Evolutionary conservation across 2,329 filamentous ascomycete genomes (phyloP).

Genomic region (Emmonsiellopsis sp.): DNA sequence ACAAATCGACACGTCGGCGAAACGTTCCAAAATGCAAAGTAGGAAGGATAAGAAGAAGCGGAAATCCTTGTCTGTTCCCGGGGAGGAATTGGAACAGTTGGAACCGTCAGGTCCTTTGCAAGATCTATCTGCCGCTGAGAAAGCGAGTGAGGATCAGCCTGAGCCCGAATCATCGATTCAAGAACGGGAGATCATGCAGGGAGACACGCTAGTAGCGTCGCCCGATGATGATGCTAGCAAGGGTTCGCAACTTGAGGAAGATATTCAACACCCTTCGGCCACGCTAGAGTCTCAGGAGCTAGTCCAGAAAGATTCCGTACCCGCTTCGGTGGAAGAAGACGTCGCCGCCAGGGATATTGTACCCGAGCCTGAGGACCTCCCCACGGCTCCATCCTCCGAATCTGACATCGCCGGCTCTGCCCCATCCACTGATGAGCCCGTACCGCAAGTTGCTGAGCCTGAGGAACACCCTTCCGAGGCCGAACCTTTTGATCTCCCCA

Average conservation of each 20-base stretch:
- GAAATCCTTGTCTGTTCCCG: slow-evolving; percentile 5
- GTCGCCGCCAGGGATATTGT: background rate
- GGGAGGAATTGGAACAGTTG: background rate
- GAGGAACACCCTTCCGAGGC: background rate
- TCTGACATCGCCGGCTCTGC: background rate
- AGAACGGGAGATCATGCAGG: background rate
- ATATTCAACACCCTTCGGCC: background rate
- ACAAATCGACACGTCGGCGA: slow-evolving; percentile 2
- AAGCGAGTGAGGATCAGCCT: background rate
- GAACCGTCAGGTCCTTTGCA: background rate
- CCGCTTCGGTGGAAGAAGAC: background rate
- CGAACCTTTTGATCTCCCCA: slow-evolving; percentile 6
- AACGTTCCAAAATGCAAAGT: slow-evolving; percentile 16
- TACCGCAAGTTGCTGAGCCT: background rate
- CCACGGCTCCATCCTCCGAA: background rate
- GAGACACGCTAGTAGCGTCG: background rate
- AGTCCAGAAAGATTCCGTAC: background rate
- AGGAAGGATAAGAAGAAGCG: slow-evolving; percentile 19
- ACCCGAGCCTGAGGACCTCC: too few relatives aligned
- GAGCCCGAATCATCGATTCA: background rate
- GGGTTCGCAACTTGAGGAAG: background rate
- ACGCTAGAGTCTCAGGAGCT: background rate
- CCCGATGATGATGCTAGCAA: background rate
- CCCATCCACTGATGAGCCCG: background rate
- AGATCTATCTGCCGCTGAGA: background rate